Base-by-base conservation (phyloP, 495 filamentous ascomycete genomes). In the Xylaria nigripes region DNA sequence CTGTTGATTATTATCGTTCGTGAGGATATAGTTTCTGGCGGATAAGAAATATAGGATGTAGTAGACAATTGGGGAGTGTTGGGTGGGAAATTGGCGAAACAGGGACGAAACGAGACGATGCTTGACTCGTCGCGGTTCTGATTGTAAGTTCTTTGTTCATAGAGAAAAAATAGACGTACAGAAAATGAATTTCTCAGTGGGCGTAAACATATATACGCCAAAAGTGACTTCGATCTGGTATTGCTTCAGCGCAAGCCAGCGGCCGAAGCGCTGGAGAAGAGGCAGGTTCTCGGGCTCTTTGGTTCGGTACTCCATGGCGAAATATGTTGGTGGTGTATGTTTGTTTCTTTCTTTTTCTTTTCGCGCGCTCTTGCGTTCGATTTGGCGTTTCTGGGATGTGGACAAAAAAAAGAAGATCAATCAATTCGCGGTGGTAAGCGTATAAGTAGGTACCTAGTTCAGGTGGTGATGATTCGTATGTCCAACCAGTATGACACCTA, bases 201-300 rank as follows among this genome's bases (percentile, higher is more conserved):
- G 70, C 54, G 73, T 75, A 57, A 73, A 76, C 59, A 76, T 75
- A 60, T 77, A 76, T 3, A 75, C 70, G 50, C 68, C 69, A 40
- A 72, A 68, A 22, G 72, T 74, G 49, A 76, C 72, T 52, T 77
- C 75, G n/a, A 77, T 63, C 65, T 76, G 75, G 68, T 76, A 75
- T 61, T 74, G 70, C 69, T 77, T 77, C 58, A 74, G 63, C 59
- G 72, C 60, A 42, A 77, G 64, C 72, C 72, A 74, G 56, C 72
- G 72, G 48, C 67, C 70, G 63, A 76, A 70, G 23, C 62, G 59
- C 57, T 75, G 72, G 40, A 70, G 62, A 18, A 59, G 44, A 29
- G 66, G 54, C 57, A 64, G 72, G 51, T 65, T 65, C 61, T 66
- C 49, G 60, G 66, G 59, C 24, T 62, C 49, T 50, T 63, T 65